Percentiles rank a stretch among this genome's conserved stretches.
Conservation (phyloP, 1,284 basidiomycete species). For the Nidula niveotomentosa region DNA sequence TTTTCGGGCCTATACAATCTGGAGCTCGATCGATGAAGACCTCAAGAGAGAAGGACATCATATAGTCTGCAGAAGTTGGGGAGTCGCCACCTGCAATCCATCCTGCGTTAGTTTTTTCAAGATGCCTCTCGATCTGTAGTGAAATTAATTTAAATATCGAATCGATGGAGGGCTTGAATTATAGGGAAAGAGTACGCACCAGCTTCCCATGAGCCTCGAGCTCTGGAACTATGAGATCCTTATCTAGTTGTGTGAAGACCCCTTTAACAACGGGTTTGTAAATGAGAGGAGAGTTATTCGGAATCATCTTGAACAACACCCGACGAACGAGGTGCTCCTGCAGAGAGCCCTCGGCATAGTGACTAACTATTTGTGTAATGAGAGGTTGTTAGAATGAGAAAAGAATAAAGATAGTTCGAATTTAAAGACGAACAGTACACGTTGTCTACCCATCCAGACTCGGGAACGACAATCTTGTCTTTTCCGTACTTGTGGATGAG, state of each 20-base stretch:
- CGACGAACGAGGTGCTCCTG: slow-evolving; percentile 35
- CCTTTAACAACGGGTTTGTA: slow-evolving; percentile 28
- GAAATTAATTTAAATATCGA: neutral
- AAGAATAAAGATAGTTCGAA: neutral
- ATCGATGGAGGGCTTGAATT: neutral
- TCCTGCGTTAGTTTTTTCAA: slow-evolving; percentile 21
- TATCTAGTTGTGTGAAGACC: slow-evolving; percentile 25
- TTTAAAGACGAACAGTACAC: slow-evolving; percentile 32
- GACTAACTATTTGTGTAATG: slow-evolving; percentile 22
- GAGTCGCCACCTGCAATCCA: slow-evolving; percentile 37
- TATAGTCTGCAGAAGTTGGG: slow-evolving; percentile 40
- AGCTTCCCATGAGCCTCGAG: slow-evolving; percentile 27
- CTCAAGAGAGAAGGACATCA: slow-evolving; percentile 38
- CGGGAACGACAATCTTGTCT: slow-evolving; percentile 31
- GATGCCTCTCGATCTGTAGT: slow-evolving; percentile 32
- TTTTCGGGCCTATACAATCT: slow-evolving; percentile 19
- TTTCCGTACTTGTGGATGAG: slow-evolving; percentile 42
- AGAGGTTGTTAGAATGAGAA: neutral
- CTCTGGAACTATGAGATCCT: slow-evolving; percentile 25
- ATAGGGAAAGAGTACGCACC: slow-evolving; percentile 16
- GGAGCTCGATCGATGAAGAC: slow-evolving; percentile 10
- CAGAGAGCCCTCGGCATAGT: slow-evolving; percentile 41
- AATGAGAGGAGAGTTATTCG: slow-evolving; percentile 28
- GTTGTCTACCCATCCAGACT: slow-evolving; percentile 36
- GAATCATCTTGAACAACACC: slow-evolving; percentile 27